Conservation (phyloP, 2,329 filamentous ascomycete genomes). For the Botrytis fragariae region DNA sequence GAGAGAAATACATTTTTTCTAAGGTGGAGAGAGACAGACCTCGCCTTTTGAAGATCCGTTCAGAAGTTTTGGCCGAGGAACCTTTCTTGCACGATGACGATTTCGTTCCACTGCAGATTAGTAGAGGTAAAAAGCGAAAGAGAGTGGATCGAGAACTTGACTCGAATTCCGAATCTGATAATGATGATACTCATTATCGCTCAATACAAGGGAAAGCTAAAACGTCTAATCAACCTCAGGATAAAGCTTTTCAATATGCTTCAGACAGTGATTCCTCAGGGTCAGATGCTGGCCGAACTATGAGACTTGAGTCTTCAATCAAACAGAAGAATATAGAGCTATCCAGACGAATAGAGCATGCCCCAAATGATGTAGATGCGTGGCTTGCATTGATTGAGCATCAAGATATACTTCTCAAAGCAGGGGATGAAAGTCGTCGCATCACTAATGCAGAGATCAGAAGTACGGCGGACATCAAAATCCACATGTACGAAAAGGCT, state of each 20-base stretch:
- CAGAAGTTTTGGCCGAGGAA: slow-evolving; percentile 34
- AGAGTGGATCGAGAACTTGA: slow-evolving; percentile 31
- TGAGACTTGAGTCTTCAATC: slow-evolving; percentile 45
- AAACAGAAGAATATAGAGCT: slow-evolving; percentile 60
- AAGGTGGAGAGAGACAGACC: slow-evolving; percentile 43
- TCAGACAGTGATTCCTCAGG: slow-evolving; percentile 44
- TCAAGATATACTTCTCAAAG: slow-evolving; percentile 65
- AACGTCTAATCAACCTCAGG: slow-evolving; percentile 35
- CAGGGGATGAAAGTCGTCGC: slow-evolving; percentile 46
- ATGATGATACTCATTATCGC: slow-evolving; percentile 57
- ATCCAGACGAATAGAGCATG: slow-evolving; percentile 59
- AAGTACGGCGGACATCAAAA: slow-evolving; percentile 74
- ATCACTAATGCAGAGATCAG: slow-evolving; percentile 60
- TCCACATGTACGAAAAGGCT: slow-evolving; percentile 78
- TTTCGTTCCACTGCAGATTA: slow-evolving; percentile 48
- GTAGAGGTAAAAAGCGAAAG: slow-evolving; percentile 37
- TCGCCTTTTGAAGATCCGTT: slow-evolving; percentile 44
- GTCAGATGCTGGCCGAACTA: slow-evolving; percentile 39
- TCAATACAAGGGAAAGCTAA: slow-evolving; percentile 66
- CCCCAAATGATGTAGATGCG: slow-evolving; percentile 63
- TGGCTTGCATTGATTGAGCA: slow-evolving; percentile 81
- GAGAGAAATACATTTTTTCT: slow-evolving; percentile 48
- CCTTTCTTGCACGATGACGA: slow-evolving; percentile 39
- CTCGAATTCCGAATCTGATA: slow-evolving; percentile 44
- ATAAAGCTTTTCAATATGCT: slow-evolving; percentile 44